Percentiles rank a stretch among this genome's conserved stretches.
Conservation (phyloP, 2,329 filamentous ascomycete species). For the Pseudopyricularia javanii region DNA sequence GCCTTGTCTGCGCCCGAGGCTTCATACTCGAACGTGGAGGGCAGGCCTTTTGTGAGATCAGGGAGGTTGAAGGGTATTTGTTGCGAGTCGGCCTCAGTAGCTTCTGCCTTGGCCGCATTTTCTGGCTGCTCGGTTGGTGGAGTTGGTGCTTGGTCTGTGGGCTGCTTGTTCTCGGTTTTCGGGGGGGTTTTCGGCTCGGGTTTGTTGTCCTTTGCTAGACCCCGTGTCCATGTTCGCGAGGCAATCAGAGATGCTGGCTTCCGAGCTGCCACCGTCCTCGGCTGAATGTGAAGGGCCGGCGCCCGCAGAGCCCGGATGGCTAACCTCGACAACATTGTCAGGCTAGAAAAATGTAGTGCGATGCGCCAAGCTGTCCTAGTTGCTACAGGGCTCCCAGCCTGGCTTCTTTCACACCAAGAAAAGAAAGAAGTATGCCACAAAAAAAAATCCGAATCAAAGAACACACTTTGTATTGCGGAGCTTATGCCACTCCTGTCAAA, state of each 20-base stretch:
- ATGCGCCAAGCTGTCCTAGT: background rate
- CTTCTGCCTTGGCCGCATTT: background rate
- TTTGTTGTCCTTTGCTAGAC: conserved; percentile 2
- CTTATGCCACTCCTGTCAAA: background rate
- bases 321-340: conserved; percentile 1
- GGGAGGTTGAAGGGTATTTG: conserved; percentile 53
- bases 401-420: background rate
- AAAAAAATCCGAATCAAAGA: background rate
- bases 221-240: conserved; percentile 1
- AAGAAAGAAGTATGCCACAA: background rate
- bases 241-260: background rate
- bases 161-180: background rate
- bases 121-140: background rate
- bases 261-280: background rate
- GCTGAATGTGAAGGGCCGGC: background rate
- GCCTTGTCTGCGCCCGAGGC: conserved; percentile 33
- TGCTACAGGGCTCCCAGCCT: background rate
- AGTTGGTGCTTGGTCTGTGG: background rate
- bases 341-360: background rate
- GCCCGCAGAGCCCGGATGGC: background rate
- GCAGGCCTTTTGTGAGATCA: conserved; percentile 88
- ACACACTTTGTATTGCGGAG: background rate
- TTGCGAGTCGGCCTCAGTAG: background rate
- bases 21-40: conserved; percentile 78
- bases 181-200: background rate